Conservation (phyloP, 1,139 yeast species). For the Magnusiomyces ingens region DNA sequence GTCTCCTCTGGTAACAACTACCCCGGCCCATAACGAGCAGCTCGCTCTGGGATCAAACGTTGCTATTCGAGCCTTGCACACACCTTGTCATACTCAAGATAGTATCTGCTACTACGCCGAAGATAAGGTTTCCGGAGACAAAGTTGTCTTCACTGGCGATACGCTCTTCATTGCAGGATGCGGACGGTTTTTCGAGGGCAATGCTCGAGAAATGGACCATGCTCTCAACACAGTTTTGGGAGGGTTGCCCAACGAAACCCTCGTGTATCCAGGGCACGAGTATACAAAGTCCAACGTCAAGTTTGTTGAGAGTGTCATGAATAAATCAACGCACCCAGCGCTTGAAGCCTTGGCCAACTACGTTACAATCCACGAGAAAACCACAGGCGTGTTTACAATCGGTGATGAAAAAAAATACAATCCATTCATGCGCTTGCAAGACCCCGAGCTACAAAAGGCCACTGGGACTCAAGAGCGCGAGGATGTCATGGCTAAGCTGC, state of each 20-base stretch:
- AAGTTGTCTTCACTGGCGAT: conserved; percentile 90
- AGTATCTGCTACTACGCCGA: conserved; percentile 77
- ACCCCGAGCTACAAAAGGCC: conserved; percentile 47
- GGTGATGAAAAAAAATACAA: conserved; percentile 75
- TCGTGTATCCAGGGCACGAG: conserved; percentile 89
- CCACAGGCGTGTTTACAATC: conserved; percentile 81
- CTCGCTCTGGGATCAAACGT: conserved; percentile 51
- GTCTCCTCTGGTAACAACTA: conserved; percentile 58
- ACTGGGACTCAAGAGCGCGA: conserved; percentile 40
- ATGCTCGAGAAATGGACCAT: conserved; percentile 68
- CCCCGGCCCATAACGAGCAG: conserved; percentile 52
- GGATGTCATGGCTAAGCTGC: conserved; percentile 57
- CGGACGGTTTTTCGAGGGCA: conserved; percentile 94
- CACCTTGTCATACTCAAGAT: conserved; percentile 98
- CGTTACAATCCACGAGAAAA: conserved; percentile 50
- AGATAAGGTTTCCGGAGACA: conserved; percentile 55
- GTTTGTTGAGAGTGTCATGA: conserved; percentile 63
- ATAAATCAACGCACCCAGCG: conserved; percentile 37
- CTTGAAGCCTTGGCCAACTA: conserved; percentile 49
- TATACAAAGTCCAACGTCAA: conserved; percentile 77
- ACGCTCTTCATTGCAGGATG: conserved; percentile 92
- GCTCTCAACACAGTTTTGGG: conserved; percentile 57
- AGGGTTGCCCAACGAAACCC: conserved; percentile 57
- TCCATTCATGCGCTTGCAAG: conserved; percentile 79
- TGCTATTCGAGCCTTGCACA: conserved; percentile 75